Base-by-base conservation (phyloP, 768 basidiomycete species). In the Auriscalpium microsporum region DNA sequence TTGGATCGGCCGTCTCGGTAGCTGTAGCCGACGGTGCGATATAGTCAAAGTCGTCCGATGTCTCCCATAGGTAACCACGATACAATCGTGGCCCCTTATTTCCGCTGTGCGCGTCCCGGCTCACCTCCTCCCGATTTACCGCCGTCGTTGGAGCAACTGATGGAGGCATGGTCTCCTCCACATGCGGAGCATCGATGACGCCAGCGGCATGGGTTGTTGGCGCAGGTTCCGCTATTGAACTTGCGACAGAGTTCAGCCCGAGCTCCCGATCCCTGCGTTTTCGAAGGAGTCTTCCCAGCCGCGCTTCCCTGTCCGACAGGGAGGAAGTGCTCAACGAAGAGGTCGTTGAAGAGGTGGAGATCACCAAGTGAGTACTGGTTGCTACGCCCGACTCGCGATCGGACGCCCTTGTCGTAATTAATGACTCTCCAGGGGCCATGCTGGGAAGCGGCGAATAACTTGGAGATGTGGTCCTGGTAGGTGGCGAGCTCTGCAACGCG, bases 371-470 rank as follows among this genome's bases (percentile, higher is more conserved):
- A 45, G 1, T 59, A 33, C 1, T 47, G 10, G 21, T 53, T 58
- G 28, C 62, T 55, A 5, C 61, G 57, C 21, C 53, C 60, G 19
- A 69, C 66, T 5, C 46, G 16, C 2, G 64, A 62, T 2, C 71
- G 48, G 16, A 72, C 54, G 0, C 68, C 69, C 17, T 60, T 56
- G 56, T 76, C 72, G 53, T 60, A 70, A 4, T 61, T 34, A 53
- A 75, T 61, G 60, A 75, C 55, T 8, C 55, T 17, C 2, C 7
- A 7, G 42, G 68, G 68, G 14, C 38, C 50, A 0, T 53, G 10
- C 0, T 17, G 16, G 11, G 60, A 45, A 7, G 62, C 33, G 14
- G 50, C 23, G 60, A 73, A 72, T 8, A 66, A 44, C 0, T 50
- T 47, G 7, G 44, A 40, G 53, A 73, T 68, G 40, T 67, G 60